phyloP scores from a whole-genome alignment of 2,329 filamentous ascomycete species.

The Cladosporium austrohemisphaericum region DNA sequence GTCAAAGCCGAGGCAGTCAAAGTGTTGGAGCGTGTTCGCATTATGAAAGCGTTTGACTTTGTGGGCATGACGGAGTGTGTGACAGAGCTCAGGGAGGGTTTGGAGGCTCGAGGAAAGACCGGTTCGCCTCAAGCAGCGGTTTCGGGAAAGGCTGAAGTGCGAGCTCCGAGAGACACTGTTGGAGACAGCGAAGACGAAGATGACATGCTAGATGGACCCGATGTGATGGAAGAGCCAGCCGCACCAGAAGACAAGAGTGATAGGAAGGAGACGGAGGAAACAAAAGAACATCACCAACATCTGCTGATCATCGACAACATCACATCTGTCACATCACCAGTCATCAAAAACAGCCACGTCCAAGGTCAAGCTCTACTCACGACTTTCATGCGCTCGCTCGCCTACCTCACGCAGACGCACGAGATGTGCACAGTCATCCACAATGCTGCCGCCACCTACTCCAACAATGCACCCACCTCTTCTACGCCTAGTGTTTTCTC shows the following conservation, averaged over 20 bases:
- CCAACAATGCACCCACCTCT: constrained; percentile 16
- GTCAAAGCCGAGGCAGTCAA: constrained; percentile 32
- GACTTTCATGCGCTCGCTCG: constrained; percentile 40
- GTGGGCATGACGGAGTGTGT: constrained; percentile 46
- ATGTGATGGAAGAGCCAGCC: not conserved
- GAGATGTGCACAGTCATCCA: constrained; percentile 40
- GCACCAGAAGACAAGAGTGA: not conserved
- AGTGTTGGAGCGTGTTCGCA: constrained; percentile 43
- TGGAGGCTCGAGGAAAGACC: too few relatives aligned
- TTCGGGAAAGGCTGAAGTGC: not conserved
- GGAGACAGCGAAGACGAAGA: constrained; percentile 36
- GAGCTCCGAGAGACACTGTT: constrained; percentile 26
- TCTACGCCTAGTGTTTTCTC: constrained; percentile 40
- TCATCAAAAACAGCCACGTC: constrained; percentile 27
- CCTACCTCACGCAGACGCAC: constrained; percentile 36
- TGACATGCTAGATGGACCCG: constrained; percentile 37
- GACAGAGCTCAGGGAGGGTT: constrained; percentile 39
- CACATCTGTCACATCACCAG: constrained; percentile 24
- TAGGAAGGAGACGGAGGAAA: not conserved
- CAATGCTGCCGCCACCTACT: constrained; percentile 31
- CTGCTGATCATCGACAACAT: constrained; percentile 30
- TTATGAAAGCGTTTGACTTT: constrained; percentile 51
- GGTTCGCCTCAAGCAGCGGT: not conserved
- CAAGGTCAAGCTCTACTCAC: constrained; percentile 40
- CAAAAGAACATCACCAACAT: not conserved